Conservation (phyloP, 768 basidiomycete species). For the Suillus weaverae region DNA sequence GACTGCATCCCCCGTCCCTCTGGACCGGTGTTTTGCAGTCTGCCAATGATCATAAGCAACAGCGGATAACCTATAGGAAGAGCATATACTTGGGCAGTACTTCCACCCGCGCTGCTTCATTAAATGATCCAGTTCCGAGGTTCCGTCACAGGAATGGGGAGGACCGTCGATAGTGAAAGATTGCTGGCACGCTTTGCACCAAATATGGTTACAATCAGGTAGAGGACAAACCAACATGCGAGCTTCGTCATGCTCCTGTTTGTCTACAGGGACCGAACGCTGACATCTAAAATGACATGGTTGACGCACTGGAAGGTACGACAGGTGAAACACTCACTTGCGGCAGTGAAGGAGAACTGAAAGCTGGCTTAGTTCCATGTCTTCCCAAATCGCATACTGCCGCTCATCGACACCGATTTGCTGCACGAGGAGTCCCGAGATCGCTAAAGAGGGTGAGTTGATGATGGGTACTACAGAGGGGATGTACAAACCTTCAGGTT, state of each 20-base stretch:
- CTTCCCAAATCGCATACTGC: conserved; percentile 42
- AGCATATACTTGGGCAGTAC: conserved; percentile 54
- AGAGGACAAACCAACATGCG: conserved; percentile 51
- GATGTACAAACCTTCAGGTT: conserved; percentile 34
- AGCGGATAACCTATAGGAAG: background rate
- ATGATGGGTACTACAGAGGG: background rate
- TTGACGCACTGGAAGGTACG: background rate
- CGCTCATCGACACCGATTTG: conserved; percentile 46
- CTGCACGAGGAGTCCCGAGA: conserved; percentile 42
- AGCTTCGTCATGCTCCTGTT: conserved; percentile 41
- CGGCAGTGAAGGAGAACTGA: conserved; percentile 50
- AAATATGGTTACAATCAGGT: conserved; percentile 46
- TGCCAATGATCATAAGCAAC: conserved; percentile 15
- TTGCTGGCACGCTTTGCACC: conserved; percentile 64
- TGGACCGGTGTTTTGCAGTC: conserved; percentile 50
- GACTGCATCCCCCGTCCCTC: conserved; percentile 55
- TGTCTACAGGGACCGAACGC: conserved; percentile 49
- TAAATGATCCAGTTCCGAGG: conserved; percentile 50
- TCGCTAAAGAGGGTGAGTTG: conserved; percentile 27
- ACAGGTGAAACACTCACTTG: conserved; percentile 35
- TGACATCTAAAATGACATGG: conserved; percentile 43
- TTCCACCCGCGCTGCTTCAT: conserved; percentile 63
- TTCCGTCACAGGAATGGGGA: conserved; percentile 59
- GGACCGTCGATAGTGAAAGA: conserved; percentile 34
- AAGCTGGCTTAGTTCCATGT: conserved; percentile 46